Evolutionary conservation across 2,329 filamentous ascomycete genomes (phyloP), one percentile per base, ranked within the genome.

Genomic region (Hypoxylon sp.): DNA sequence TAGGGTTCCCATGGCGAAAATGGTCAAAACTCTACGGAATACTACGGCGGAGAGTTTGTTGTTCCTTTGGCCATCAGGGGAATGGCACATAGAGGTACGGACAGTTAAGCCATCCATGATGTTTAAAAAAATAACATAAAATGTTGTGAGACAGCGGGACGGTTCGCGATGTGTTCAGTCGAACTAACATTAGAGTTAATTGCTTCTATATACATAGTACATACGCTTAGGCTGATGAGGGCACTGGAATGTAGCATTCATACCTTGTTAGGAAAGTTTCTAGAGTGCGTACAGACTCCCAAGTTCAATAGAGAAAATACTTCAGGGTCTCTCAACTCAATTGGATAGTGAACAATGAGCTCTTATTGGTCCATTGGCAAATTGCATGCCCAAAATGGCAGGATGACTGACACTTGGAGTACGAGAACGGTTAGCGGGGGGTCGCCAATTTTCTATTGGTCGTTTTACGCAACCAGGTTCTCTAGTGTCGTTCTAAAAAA

Each of bases 401-500:
- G 36, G 36, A 38, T 45, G 36, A 50, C 21, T 53, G 53, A 41
- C 14, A 43, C 51, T 50, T 41, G 11, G 19, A 17, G 1, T 48
- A 36, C 46, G 23, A 57, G 19, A 52, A 38, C 11, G 28, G 36
- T 38, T 61, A 51, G 45, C 13, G 23, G 5, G 21, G 36, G 7
- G 23, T 3, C 43, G 13, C 34, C 30, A 23, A 5, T 11, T 41
- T 63, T 38, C 19, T 9, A 67, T 67, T 67, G 65, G 65, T 32
- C 10, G 2, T 2, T 60, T 60, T 60, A 60, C 56, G 56, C 34
- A 60, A 43, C 53, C 46, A 23, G 53, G 34, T 30, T 58, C 46
- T 23, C 30, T 50, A 41, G 55, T 57, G 25, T 41, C 14, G 34
- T 55, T 67, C 64, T 63, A 67, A 63, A 67, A 60, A 67, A 63